A percentile compares a stretch with the other conserved stretches of the same genome.
Conservation (phyloP, 371 early-diverging fungal genomes). For the Mucor lusitanicus region DNA sequence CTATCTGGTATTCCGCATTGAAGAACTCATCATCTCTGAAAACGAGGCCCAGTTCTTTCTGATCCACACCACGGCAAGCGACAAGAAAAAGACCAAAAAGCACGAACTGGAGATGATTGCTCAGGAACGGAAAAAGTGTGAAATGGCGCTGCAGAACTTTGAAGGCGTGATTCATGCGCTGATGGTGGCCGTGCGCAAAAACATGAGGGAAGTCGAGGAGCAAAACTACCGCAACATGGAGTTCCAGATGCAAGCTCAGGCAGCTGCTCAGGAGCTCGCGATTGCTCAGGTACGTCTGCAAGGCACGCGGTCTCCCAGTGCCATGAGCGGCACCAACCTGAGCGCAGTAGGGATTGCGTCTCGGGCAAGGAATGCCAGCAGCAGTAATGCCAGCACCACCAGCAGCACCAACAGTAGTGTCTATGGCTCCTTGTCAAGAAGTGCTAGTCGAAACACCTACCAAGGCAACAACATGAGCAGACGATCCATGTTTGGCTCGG, state of each 20-base stretch:
- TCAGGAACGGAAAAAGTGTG: constrained; percentile 33
- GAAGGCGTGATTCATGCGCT: constrained; percentile 27
- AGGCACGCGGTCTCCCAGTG: background rate
- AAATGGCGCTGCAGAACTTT: constrained; percentile 25
- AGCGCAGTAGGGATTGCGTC: constrained; percentile 9
- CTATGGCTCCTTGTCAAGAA: background rate
- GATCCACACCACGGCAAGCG: constrained; percentile 34
- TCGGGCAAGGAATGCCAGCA: constrained; percentile 3
- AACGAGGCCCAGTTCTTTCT: constrained; percentile 42
- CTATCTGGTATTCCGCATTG: constrained; percentile 24
- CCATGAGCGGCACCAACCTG: background rate
- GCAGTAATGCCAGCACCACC: constrained; percentile 18
- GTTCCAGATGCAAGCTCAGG: constrained; percentile 27
- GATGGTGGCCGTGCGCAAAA: constrained; percentile 24
- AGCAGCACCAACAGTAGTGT: constrained; percentile 19
- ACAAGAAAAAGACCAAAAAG: constrained; percentile 24
- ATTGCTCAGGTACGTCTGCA: constrained; percentile 33
- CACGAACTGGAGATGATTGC: constrained; percentile 34
- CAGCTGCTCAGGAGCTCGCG: constrained; percentile 32
- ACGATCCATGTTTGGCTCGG: background rate
- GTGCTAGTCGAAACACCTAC: background rate
- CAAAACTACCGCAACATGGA: constrained; percentile 21
- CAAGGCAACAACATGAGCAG: background rate
- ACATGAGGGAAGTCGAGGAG: constrained; percentile 22
- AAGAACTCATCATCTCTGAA: constrained; percentile 30